These are phyloP conservation scores for Pisolithus marmoratus DNA, from an alignment of 768 basidiomycete genomes.

Conservation along the genomic window DNA sequence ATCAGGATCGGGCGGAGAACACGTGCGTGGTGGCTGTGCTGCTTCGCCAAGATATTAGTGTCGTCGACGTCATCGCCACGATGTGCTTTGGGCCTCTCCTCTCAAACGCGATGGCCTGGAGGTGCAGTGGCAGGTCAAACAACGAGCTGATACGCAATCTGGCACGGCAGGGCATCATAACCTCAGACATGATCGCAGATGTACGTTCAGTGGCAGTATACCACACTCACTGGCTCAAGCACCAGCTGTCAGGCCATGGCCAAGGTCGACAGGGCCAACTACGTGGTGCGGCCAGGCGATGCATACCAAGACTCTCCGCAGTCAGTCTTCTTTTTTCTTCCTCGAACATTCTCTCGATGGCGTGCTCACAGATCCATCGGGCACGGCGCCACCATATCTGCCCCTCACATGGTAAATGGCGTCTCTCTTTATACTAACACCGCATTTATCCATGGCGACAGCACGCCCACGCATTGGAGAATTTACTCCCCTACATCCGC, in stretches of 20 bases:
- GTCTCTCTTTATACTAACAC: neutral
- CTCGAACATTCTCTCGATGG: neutral
- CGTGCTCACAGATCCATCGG: constrained; percentile 56
- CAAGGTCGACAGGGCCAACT: constrained; percentile 64
- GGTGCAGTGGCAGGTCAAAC: constrained; percentile 65
- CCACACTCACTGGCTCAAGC: neutral
- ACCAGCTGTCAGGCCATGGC: constrained; percentile 52
- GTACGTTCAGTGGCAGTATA: constrained; percentile 33
- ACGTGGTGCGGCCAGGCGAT: constrained; percentile 41
- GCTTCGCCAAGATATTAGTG: neutral
- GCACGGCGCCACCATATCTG: constrained; percentile 87
- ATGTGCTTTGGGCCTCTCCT: neutral
- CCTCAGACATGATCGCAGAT: constrained; percentile 46
- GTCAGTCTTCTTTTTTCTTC: constrained; percentile 33
- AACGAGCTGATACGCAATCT: constrained; percentile 70
- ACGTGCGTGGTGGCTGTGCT: neutral
- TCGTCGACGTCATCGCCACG: neutral
- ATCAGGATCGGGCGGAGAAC: neutral
- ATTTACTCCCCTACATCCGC: constrained; percentile 65
- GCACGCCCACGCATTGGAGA: constrained; percentile 84
- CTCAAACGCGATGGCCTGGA: constrained; percentile 69
- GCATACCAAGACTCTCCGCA: constrained; percentile 81
- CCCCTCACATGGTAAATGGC: constrained; percentile 82
- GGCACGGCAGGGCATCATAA: constrained; percentile 45
- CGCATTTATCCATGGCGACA: constrained; percentile 19